These are phyloP conservation scores for Cyclotella atomus DNA, from an alignment of 108 stramenopile genomes.

Conservation along the genomic window DNA sequence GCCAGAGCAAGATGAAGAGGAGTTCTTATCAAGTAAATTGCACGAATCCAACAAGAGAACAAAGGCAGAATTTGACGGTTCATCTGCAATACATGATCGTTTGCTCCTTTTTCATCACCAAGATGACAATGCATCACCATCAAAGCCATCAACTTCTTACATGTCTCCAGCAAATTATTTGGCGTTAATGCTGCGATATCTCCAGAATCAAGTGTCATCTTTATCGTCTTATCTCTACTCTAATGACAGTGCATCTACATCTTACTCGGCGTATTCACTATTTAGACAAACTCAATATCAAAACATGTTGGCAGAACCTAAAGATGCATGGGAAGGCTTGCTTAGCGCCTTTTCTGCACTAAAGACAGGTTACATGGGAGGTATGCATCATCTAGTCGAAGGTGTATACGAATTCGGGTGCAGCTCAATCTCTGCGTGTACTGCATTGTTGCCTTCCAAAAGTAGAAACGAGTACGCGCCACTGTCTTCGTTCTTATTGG, in stretches of 20 bases:
- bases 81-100: constrained; percentile 2
- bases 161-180: constrained; percentile 10
- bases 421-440: constrained; percentile 15
- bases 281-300: constrained; percentile 21
- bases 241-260: background rate
- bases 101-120: constrained; percentile 9
- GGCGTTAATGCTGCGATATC: constrained; percentile 13
- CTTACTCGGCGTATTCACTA: constrained; percentile 15
- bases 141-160: background rate
- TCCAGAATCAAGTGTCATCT: constrained; percentile 5
- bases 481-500: constrained; percentile 2
- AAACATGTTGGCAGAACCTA: constrained; percentile 24
- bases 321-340: constrained; percentile 28
- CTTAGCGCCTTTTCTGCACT: constrained; percentile 15
- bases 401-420: constrained; percentile 26
- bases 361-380: constrained; percentile 17
- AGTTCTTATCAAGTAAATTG: background rate
- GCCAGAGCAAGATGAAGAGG: constrained; percentile 24
- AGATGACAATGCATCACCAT: background rate
- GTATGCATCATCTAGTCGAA: constrained; percentile 13
- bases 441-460: constrained; percentile 4
- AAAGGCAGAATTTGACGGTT: background rate
- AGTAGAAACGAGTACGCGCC: background rate
- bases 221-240: background rate
- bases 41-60: background rate